These are phyloP conservation scores for Nectriaceae sp. DNA, from an alignment of 2,329 filamentous ascomycete genomes.

Conservation along the genomic window DNA sequence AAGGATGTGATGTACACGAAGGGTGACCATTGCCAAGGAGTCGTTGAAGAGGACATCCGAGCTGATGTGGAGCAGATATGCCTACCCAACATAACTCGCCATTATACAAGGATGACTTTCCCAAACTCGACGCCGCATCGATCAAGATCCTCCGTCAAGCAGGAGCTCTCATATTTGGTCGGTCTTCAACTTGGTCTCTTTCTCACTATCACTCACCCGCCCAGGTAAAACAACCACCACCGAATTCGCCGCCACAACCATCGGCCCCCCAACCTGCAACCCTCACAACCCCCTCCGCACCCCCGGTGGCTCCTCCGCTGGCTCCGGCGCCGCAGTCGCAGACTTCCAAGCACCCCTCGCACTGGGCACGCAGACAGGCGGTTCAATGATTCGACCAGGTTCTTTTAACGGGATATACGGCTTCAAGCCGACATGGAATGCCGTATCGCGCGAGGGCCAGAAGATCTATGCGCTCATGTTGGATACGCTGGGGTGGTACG, in stretches of 20 bases:
- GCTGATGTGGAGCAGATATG: background rate
- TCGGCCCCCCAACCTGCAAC: constrained; percentile 56
- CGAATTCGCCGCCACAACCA: constrained; percentile 58
- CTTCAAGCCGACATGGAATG: constrained; percentile 65
- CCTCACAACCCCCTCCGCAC: constrained; percentile 65
- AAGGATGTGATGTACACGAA: constrained; percentile 63
- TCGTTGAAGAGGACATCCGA: background rate
- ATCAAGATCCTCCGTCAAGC: constrained; percentile 52
- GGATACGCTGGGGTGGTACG: constrained; percentile 63
- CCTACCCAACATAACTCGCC: constrained; percentile 54
- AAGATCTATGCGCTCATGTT: constrained; percentile 58
- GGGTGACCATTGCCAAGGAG: constrained; percentile 30
- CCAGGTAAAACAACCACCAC: constrained; percentile 52
- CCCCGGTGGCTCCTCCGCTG: constrained; percentile 66
- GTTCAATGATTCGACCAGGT: constrained; percentile 62
- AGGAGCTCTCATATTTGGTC: constrained; percentile 54
- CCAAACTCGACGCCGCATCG: constrained; percentile 52
- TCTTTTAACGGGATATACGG: constrained; percentile 65
- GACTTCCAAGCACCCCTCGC: constrained; percentile 63
- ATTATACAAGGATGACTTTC: constrained; percentile 50
- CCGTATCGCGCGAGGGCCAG: constrained; percentile 61
- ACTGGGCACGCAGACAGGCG: constrained; percentile 65
- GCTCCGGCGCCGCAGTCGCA: constrained; percentile 64
- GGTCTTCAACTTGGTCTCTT: background rate
- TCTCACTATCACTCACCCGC: background rate